Percentiles rank a stretch among this genome's conserved stretches.
Conservation (phyloP, 2,329 filamentous ascomycete genomes). For the Monosporascus sp. region DNA sequence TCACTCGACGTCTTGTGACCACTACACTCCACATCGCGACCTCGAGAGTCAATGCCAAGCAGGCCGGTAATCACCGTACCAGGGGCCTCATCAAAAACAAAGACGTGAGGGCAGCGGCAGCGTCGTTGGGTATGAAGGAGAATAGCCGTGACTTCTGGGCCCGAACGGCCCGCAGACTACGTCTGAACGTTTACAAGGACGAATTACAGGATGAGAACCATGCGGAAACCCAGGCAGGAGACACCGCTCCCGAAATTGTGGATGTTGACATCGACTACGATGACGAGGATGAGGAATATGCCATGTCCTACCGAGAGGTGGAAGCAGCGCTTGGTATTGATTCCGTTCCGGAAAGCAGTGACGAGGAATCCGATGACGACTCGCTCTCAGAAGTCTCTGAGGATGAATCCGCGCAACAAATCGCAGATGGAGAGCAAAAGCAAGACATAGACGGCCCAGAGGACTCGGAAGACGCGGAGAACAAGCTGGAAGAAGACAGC, state of each 20-base stretch:
- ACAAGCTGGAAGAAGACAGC: slow-evolving; percentile 2
- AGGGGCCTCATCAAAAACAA: slow-evolving; percentile 30
- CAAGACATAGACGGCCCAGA: not conserved
- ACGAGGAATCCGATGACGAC: not conserved
- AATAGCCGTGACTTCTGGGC: slow-evolving; percentile 41
- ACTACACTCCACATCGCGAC: not conserved
- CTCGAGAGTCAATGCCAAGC: not conserved
- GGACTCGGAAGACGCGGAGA: slow-evolving; percentile 5
- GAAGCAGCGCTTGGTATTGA: slow-evolving; percentile 32
- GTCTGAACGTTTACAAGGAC: slow-evolving; percentile 41
- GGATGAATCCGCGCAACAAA: not conserved
- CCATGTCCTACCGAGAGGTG: slow-evolving; percentile 39
- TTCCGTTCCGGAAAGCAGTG: not conserved
- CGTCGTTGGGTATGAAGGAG: slow-evolving; percentile 37
- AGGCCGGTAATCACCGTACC: slow-evolving; percentile 16
- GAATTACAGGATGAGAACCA: not conserved
- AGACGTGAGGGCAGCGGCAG: slow-evolving; percentile 45
- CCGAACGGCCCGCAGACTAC: slow-evolving; percentile 41
- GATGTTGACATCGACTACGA: slow-evolving; percentile 7
- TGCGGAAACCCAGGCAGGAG: not conserved
- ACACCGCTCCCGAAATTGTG: not conserved
- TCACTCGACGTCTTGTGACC: slow-evolving; percentile 64
- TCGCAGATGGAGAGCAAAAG: no score
- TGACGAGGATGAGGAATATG: slow-evolving; percentile 9
- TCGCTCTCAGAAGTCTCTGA: slow-evolving; percentile 1